phyloP scores from a whole-genome alignment of 169 alveolate species.

The Cryptosporidium parvum region DNA sequence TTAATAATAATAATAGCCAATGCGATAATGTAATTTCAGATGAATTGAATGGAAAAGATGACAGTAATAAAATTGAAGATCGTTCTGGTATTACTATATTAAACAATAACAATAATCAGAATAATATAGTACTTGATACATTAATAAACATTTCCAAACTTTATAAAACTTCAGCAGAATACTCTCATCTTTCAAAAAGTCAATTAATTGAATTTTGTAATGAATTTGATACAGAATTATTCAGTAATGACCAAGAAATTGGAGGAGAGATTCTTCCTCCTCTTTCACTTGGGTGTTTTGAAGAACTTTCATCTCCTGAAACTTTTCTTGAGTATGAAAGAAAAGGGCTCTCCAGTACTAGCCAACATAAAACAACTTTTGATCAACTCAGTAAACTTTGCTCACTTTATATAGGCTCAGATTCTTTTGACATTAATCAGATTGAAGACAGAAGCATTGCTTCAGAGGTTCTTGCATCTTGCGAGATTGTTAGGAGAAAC shows the following conservation, averaged over 20 bases:
- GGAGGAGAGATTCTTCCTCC: slow-evolving; percentile 66
- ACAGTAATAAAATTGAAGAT: not conserved
- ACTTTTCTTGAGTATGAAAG: slow-evolving; percentile 39
- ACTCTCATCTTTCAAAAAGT: slow-evolving; percentile 27
- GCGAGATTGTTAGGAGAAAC: slow-evolving; percentile 44
- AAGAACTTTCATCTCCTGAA: slow-evolving; percentile 68
- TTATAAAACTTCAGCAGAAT: slow-evolving; percentile 60
- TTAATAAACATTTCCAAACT: slow-evolving; percentile 42
- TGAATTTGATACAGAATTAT: slow-evolving; percentile 22
- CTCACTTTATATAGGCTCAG: slow-evolving; percentile 24
- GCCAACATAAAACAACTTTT: not conserved
- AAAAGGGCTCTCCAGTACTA: not conserved
- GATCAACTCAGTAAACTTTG: slow-evolving; percentile 5
- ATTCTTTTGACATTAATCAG: slow-evolving; percentile 1
- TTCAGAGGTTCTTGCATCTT: slow-evolving; percentile 45
- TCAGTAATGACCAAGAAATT: not conserved
- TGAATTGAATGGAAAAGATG: not conserved
- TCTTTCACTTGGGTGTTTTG: slow-evolving; percentile 47
- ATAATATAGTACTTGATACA: not conserved
- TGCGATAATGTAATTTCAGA: not conserved
- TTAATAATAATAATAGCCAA: not conserved
- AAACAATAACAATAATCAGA: not conserved
- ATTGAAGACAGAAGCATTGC: slow-evolving; percentile 42
- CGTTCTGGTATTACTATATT: not conserved
- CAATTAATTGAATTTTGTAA: not conserved